Conservation (phyloP, 2,329 filamentous ascomycete genomes). For the Colletotrichum zoysiae region DNA sequence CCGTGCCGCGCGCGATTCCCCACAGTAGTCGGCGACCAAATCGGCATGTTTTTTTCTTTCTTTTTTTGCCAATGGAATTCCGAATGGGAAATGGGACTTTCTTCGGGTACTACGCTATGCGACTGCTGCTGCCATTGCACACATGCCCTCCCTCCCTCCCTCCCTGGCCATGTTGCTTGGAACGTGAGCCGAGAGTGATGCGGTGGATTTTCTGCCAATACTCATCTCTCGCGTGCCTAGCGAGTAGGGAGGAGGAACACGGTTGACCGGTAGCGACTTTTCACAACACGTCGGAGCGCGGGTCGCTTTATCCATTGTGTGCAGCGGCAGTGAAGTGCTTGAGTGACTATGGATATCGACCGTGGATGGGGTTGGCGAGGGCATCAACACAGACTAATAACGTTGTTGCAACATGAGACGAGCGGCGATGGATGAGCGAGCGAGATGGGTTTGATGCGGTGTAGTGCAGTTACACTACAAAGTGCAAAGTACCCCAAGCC, state of each 20-base stretch:
- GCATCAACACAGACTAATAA: neutral
- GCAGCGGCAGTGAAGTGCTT: no score
- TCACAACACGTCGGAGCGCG: neutral
- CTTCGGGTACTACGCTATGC: neutral
- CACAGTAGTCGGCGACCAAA: neutral
- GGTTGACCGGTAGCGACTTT: neutral
- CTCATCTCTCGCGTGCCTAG: neutral
- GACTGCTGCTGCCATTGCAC: neutral
- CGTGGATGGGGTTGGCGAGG: neutral
- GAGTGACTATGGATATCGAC: neutral
- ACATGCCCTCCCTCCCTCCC: no score
- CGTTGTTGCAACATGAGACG: neutral
- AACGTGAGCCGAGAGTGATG: conserved; percentile 1
- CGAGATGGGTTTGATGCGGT: conserved; percentile 13
- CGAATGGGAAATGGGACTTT: neutral
- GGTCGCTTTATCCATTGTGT: no score
- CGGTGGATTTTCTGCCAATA: neutral
- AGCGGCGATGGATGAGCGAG: neutral
- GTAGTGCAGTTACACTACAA: conserved; percentile 35
- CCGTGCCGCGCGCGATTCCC: neutral
- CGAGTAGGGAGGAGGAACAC: neutral
- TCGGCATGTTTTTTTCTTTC: no score
- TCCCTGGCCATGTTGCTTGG: neutral
- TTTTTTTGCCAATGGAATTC: neutral
- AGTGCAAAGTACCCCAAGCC: conserved; percentile 14